Percentiles rank a stretch among this genome's conserved stretches.
phyloP scores from a whole-genome alignment of 495 filamentous ascomycete species.

The Tetracladium setigerum region DNA sequence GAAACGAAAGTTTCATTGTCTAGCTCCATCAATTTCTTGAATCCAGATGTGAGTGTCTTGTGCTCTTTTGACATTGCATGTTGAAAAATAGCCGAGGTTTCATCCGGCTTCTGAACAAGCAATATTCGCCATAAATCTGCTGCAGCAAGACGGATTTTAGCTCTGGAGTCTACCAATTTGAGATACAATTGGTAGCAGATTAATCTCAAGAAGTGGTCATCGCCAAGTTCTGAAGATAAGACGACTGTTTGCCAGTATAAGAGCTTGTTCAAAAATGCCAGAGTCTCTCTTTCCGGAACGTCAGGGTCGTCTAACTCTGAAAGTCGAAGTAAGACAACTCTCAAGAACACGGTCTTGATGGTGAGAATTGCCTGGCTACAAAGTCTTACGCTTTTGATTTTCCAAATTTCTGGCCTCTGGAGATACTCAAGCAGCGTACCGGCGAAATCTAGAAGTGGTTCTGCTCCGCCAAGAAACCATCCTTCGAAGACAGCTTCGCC shows the following conservation, averaged over 20 bases:
- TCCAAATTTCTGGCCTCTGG: conserved; percentile 74
- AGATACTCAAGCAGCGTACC: conserved; percentile 80
- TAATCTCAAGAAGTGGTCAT: conserved; percentile 69
- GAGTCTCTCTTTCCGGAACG: conserved; percentile 46
- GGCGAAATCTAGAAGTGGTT: conserved; percentile 77
- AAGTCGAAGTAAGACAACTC: conserved; percentile 68
- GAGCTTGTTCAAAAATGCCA: conserved; percentile 70
- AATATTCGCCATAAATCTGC: conserved; percentile 84
- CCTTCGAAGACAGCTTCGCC: conserved; percentile 90
- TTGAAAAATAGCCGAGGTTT: conserved; percentile 62
- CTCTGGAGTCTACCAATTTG: conserved; percentile 59
- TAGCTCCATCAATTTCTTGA: conserved; percentile 75
- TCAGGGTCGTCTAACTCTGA: conserved; percentile 70
- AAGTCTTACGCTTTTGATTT: conserved; percentile 76
- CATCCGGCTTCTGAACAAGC: conserved; percentile 87
- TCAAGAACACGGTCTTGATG: conserved; percentile 68
- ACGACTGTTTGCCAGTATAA: conserved; percentile 93
- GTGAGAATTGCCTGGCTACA: conserved; percentile 71
- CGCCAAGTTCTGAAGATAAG: conserved; percentile 63
- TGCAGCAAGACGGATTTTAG: conserved; percentile 63
- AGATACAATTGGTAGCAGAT: conserved; percentile 87
- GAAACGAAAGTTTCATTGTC: conserved; percentile 78
- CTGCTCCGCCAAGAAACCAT: conserved; percentile 85
- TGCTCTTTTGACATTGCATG: conserved; percentile 63
- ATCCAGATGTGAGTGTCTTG: conserved; percentile 62